Evolutionary conservation across 805 yeast genomes (phyloP).

Genomic region (Metschnikowia picachoensis): DNA sequence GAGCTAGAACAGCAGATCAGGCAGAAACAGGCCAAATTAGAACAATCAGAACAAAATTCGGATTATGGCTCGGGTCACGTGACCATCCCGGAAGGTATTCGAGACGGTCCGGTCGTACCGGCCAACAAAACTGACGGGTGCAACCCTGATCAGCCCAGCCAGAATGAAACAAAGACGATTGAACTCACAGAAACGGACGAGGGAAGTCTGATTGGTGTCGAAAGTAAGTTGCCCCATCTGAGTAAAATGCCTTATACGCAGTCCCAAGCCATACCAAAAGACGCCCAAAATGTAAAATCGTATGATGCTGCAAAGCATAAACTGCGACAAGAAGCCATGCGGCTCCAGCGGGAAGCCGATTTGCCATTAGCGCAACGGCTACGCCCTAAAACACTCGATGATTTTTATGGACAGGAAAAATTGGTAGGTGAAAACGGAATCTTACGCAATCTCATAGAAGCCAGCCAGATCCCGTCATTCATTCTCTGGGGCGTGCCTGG

Average conservation of each 20-base stretch:
- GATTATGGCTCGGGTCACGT: no score
- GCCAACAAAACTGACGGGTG: no score
- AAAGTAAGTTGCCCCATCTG: no score
- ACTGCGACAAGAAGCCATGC: background rate
- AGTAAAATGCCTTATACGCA: no score
- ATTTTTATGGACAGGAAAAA: constrained; percentile 40
- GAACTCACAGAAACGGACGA: background rate
- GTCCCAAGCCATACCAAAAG: no score
- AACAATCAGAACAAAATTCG: no score
- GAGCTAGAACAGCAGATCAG: constrained; percentile 12
- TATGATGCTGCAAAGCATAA: background rate
- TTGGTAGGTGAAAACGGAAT: constrained; percentile 35
- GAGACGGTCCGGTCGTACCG: no score
- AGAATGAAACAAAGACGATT: background rate
- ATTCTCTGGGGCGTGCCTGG: constrained; percentile 45
- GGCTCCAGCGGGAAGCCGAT: constrained; percentile 20
- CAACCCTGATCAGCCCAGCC: no score
- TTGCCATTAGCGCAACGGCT: constrained; percentile 40
- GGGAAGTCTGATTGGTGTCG: background rate
- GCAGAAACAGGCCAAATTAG: background rate
- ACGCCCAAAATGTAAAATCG: background rate
- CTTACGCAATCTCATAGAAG: constrained; percentile 30
- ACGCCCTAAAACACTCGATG: constrained; percentile 36
- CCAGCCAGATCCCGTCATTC: constrained; percentile 38
- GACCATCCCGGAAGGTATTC: no score